Evolutionary conservation across 2,329 filamentous ascomycete genomes (phyloP).

Genomic region (Dichotomopilus funicola): DNA sequence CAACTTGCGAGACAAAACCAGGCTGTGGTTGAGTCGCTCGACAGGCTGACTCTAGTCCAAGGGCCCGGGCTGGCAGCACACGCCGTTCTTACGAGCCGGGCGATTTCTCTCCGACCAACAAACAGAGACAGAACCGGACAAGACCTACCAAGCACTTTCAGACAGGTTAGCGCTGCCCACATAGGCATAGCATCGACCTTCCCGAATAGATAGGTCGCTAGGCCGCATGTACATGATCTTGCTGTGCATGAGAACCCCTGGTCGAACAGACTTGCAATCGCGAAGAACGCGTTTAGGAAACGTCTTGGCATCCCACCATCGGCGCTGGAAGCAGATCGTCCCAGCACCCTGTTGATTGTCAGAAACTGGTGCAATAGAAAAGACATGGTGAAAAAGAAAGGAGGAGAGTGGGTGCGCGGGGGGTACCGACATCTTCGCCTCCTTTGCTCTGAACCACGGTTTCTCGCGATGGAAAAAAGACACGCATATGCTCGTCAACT

Average conservation of each 20-base stretch:
- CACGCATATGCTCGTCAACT: conserved; percentile 50
- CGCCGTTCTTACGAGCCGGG: too few species aligned
- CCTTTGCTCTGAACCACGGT: conserved; percentile 62
- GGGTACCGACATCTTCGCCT: conserved; percentile 46
- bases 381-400: background rate
- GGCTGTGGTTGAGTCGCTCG: too few species aligned
- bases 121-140: background rate
- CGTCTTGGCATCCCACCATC: conserved; percentile 60
- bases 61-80: too few species aligned
- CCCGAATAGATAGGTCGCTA: background rate
- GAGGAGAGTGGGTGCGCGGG: too few species aligned
- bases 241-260: conserved; percentile 77
- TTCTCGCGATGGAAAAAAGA: conserved; percentile 73
- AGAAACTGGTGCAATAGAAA: background rate
- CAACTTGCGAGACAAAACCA: too few species aligned
- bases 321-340: conserved; percentile 71
- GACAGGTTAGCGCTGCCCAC: conserved; percentile 88
- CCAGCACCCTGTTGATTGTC: conserved; percentile 54
- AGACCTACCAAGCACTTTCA: conserved; percentile 74
- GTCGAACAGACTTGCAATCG: conserved; percentile 66
- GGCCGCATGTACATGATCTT: conserved; percentile 59
- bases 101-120: too few species aligned
- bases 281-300: conserved; percentile 70
- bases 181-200: conserved; percentile 61
- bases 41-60: too few species aligned